These are phyloP conservation scores for Moniliella sp. DNA, from an alignment of 1,284 basidiomycete species.

Conservation along the genomic window DNA sequence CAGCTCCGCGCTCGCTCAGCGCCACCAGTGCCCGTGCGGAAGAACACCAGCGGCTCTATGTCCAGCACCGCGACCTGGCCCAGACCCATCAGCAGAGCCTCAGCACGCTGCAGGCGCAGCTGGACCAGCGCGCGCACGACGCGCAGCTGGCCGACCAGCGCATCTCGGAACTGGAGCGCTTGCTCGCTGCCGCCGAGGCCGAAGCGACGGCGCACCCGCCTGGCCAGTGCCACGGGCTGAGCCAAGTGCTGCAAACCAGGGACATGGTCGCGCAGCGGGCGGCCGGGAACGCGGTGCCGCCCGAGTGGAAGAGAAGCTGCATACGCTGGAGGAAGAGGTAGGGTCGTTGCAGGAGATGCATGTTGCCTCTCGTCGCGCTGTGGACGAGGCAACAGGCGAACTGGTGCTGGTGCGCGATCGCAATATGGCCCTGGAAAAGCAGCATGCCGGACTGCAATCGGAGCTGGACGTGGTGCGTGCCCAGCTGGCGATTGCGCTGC, in stretches of 20 bases:
- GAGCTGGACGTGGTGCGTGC: slow-evolving; percentile 58
- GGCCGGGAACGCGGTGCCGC: slow-evolving; percentile 5
- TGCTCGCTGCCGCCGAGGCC: slow-evolving; percentile 40
- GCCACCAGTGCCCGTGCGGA: slow-evolving; percentile 55
- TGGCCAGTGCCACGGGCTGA: slow-evolving; percentile 19
- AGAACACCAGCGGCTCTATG: slow-evolving; percentile 57
- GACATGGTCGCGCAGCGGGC: background rate
- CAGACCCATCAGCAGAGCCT: slow-evolving; percentile 41
- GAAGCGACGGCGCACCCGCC: slow-evolving; percentile 24
- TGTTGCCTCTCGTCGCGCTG: slow-evolving; percentile 17
- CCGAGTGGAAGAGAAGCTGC: slow-evolving; percentile 21
- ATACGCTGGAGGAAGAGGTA: slow-evolving; percentile 23
- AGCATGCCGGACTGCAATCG: slow-evolving; percentile 49
- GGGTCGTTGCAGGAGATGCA: slow-evolving; percentile 25
- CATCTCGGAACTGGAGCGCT: slow-evolving; percentile 54
- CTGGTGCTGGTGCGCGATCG: slow-evolving; percentile 49
- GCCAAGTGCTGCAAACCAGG: slow-evolving; percentile 18
- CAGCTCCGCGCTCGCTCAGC: slow-evolving; percentile 55
- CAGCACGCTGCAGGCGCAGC: slow-evolving; percentile 52
- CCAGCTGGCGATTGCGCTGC: slow-evolving; percentile 51
- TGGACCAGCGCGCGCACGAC: slow-evolving; percentile 41
- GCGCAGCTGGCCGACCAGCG: slow-evolving; percentile 11
- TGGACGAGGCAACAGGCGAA: slow-evolving; percentile 34
- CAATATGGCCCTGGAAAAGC: slow-evolving; percentile 48
- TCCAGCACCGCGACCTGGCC: slow-evolving; percentile 17